These are phyloP conservation scores for Malassezia nana DNA, from an alignment of 1,284 basidiomycete genomes.

Conservation along the genomic window DNA sequence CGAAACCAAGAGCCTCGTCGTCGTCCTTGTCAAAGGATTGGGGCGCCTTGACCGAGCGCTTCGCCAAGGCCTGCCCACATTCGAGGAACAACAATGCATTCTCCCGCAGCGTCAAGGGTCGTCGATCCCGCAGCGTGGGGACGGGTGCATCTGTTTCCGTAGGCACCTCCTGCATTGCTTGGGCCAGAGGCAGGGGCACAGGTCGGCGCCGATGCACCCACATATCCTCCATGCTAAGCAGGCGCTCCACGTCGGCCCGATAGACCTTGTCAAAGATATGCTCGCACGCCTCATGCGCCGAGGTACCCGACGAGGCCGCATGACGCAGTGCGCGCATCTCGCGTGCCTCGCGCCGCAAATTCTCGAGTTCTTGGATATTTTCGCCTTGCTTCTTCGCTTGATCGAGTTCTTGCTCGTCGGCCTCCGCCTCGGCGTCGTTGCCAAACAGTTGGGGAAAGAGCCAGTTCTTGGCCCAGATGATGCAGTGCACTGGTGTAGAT, in stretches of 20 bases:
- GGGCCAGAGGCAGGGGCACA: slow-evolving; percentile 57
- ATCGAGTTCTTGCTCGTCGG: slow-evolving; percentile 65
- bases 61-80: slow-evolving; percentile 64
- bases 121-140: slow-evolving; percentile 30
- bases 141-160: neutral
- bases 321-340: slow-evolving; percentile 72
- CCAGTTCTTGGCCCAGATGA: slow-evolving; percentile 98
- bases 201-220: slow-evolving; percentile 77
- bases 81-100: slow-evolving; percentile 34
- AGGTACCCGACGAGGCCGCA: slow-evolving; percentile 20
- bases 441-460: slow-evolving; percentile 85
- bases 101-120: slow-evolving; percentile 28
- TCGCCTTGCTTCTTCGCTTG: slow-evolving; percentile 78
- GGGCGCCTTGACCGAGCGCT: slow-evolving; percentile 61
- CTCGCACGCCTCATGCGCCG: slow-evolving; percentile 55
- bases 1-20: slow-evolving; percentile 89
- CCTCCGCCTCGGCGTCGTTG: slow-evolving; percentile 59
- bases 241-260: slow-evolving; percentile 71
- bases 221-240: slow-evolving; percentile 95
- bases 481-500: slow-evolving; percentile 93
- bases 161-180: neutral
- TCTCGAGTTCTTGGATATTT: slow-evolving; percentile 80
- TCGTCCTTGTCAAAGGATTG: slow-evolving; percentile 97
- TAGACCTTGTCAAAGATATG: slow-evolving; percentile 85
- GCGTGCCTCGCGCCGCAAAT: slow-evolving; percentile 74